Evolutionary conservation across 805 yeast genomes (phyloP), one percentile per base, ranked within the genome.

Genomic region (Kuraishia hungarica): DNA sequence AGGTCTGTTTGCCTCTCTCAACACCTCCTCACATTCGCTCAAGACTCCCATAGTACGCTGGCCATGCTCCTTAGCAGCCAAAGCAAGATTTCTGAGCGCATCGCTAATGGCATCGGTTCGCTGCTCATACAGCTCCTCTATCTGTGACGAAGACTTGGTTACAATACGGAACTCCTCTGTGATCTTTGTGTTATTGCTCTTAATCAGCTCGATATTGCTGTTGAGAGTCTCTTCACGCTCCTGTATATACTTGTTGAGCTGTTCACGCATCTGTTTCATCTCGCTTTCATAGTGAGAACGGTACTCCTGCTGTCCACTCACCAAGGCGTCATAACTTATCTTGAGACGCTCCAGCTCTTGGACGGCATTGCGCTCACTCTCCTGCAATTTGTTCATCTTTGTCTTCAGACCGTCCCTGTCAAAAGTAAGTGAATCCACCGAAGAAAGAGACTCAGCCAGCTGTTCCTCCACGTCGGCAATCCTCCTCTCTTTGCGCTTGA

Each of bases 401-500:
- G 75, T 71, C 56, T 80, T 78, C 59, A 82, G 67, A 50, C 78
- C 74, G 56, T 81, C 79, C 53, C 76, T 70, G 55, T 78, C 78
- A 61, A 77, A 74, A 56, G 75, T 74, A 55, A 79, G 68, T 20
- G 78, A 70, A 58, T 83, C 87, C 29, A 75, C 72, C 21, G 69
- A 65, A 7, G 80, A 72, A 48, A 72, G 62, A n/a, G 79, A 61
- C 22, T 78, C 82, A 54, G 75, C 75, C 55, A 78, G 67, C 59
- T 81, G 82, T 48, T 69, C 72, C 65, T 89, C 96, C 61, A 88
- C 69, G 60, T 86, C 93, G 29, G 72, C 62, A 24, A 87, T 78
- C 54, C 89, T 73, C 53, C 92, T 75, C 61, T 87, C 90, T 62
- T 87, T 87, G 53, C 96, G 73, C 58, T 79, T 81, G 56, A 89